Evolutionary conservation across 2,329 filamentous ascomycete genomes (phyloP), one percentile per base, ranked within the genome.

Genomic region (Aspergillus persii): DNA sequence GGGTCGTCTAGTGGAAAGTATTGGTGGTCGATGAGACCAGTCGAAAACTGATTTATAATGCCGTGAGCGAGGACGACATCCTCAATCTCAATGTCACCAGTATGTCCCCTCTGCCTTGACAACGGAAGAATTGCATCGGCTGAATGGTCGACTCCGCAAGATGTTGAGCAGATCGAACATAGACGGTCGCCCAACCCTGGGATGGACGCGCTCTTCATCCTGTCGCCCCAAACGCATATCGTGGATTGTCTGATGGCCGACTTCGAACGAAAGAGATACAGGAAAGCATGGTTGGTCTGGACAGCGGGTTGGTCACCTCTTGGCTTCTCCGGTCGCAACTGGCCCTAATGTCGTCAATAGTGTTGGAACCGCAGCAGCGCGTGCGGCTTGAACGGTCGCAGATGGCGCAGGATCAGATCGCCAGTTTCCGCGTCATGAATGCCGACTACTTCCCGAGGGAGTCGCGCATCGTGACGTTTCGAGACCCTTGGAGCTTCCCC

Each of bases 71-170:
- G 81, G 94, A 99, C 85, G 92, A 97, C 71, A 96, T 99, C 66
- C 89, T 99, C 78, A 96, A 96, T 74, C 87, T 92, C 78, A 96
- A 96, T 75, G 91, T 99, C 77, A 94, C 93, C 67, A 96, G 93
- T 96, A 84, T 74, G 88, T 69, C 31, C 27, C 50, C 15, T n/a
- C 2, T 44, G 27, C 41, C 27, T 49, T 29, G 9, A 48, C 41
- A 18, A 53, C 31, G 23, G 29, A 47, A 47, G 12, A 54, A 48
- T 47, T 60, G 46, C 60, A 65, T 54, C 65, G 46, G 57, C 50
- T 64, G 54, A 60, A 47, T 50, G 47, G 46, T 50, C 57, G 46
- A 51, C 53, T 26, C 60, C 61, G 57, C 62, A 68, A 96, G 93
- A 96, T 77, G 94, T 99, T 76, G 94, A 98, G 82, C 86, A 86